Percentiles rank a stretch among this genome's conserved stretches.
These are phyloP conservation scores for Filobasidium wieringae DNA, from an alignment of 768 basidiomycete species.

Conservation along the genomic window DNA sequence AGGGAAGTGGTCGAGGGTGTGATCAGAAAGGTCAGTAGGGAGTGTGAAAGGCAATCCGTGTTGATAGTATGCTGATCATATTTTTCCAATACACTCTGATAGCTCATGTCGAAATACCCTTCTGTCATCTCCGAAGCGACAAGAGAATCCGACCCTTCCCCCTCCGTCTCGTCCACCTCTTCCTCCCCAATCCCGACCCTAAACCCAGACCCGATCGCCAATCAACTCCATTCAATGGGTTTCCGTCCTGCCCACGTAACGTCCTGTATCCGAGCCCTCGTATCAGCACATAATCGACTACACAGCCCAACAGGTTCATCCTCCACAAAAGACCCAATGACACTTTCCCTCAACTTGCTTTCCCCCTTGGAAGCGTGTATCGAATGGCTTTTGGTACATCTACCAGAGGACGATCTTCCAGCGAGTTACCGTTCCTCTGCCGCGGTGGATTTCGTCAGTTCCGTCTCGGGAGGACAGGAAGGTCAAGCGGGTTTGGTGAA, in stretches of 20 bases:
- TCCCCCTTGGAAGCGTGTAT: constrained; percentile 65
- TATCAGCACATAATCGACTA: constrained; percentile 26
- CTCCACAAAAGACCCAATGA: constrained; percentile 49
- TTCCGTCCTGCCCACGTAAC: constrained; percentile 48
- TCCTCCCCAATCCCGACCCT: constrained; percentile 13
- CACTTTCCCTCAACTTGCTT: constrained; percentile 44
- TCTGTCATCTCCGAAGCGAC: constrained; percentile 36
- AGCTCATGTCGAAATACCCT: constrained; percentile 40
- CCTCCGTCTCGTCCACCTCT: constrained; percentile 19
- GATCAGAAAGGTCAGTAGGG: constrained; percentile 56
- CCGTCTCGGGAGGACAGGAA: constrained; percentile 22
- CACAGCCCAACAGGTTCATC: constrained; percentile 36
- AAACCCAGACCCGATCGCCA: constrained; percentile 44
- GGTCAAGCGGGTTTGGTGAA: constrained; percentile 45
- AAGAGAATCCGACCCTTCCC: constrained; percentile 23
- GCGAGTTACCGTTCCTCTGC: constrained; percentile 32
- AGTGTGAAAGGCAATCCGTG: background rate
- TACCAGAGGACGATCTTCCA: constrained; percentile 82
- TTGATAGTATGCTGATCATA: background rate
- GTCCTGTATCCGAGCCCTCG: constrained; percentile 46
- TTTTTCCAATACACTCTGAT: background rate
- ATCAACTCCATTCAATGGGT: constrained; percentile 54
- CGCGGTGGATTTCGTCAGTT: constrained; percentile 34
- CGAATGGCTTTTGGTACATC: constrained; percentile 68
- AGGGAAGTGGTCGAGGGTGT: constrained; percentile 70